These are phyloP conservation scores for Lipomyces starkeyi DNA, from an alignment of 805 yeast genomes.

Conservation along the genomic window DNA sequence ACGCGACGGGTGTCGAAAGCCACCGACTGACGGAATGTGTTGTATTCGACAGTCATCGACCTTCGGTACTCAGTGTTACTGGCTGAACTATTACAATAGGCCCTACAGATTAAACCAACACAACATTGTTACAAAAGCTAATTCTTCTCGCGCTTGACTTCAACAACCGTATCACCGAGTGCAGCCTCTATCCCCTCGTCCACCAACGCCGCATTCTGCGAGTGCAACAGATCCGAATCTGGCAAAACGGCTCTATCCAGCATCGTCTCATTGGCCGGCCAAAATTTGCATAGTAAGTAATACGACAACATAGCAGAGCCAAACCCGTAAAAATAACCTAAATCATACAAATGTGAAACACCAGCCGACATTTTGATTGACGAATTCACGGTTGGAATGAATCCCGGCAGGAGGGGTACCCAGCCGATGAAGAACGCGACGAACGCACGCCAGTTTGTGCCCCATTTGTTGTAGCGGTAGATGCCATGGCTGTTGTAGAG, in stretches of 20 bases:
- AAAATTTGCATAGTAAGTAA: slow-evolving; percentile 15
- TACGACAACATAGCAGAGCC: slow-evolving; percentile 33
- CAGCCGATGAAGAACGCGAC: slow-evolving; percentile 33
- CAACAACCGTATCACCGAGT: slow-evolving; percentile 8
- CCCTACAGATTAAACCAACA: too few relatives aligned
- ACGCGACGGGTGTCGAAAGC: too few relatives aligned
- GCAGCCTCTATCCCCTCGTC: slow-evolving; percentile 12
- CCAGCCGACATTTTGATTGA: slow-evolving; percentile 23
- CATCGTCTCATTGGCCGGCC: slow-evolving; percentile 28
- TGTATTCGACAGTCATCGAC: too few relatives aligned
- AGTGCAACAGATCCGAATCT: slow-evolving; percentile 12
- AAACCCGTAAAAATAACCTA: slow-evolving; percentile 39
- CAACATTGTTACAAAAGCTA: not conserved
- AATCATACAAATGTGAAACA: slow-evolving; percentile 35
- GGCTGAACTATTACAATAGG: too few relatives aligned
- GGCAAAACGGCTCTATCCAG: slow-evolving; percentile 14
- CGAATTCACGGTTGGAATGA: slow-evolving; percentile 33
- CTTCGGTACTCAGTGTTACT: too few relatives aligned
- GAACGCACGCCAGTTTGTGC: slow-evolving; percentile 33
- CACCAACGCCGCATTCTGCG: not conserved
- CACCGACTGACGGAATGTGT: too few relatives aligned
- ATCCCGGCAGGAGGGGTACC: slow-evolving; percentile 36
- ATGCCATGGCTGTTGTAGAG: slow-evolving; percentile 33
- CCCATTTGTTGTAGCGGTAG: slow-evolving; percentile 36
- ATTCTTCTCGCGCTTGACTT: slow-evolving; percentile 3